These are phyloP conservation scores for Penicillium sp. DNA, from an alignment of 2,329 filamentous ascomycete genomes.

Conservation along the genomic window DNA sequence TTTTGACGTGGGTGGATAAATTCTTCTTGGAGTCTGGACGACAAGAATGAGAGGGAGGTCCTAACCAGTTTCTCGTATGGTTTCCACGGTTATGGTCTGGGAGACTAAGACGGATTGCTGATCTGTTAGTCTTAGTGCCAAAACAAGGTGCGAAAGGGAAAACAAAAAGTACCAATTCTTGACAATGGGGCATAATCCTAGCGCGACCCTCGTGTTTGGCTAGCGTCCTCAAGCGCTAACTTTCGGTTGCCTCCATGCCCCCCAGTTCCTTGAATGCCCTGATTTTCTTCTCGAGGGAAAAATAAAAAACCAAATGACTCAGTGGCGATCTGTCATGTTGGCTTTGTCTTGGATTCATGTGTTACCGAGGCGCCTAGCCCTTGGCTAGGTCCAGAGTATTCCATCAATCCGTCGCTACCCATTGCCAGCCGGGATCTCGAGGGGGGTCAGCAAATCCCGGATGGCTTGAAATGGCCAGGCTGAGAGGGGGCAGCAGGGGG, in stretches of 20 bases:
- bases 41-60: not conserved
- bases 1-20: not conserved
- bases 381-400: slow-evolving; percentile 1
- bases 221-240: not conserved
- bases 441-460: slow-evolving; percentile 15
- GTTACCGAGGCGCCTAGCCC: slow-evolving; percentile 14
- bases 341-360: slow-evolving; percentile 12
- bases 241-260: not conserved
- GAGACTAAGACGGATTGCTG: not conserved
- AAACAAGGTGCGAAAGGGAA: not conserved
- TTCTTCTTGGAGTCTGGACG: not conserved
- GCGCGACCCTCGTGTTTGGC: not conserved
- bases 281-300: not conserved
- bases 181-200: not conserved
- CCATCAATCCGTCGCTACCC: slow-evolving; percentile 9
- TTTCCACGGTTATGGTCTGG: not conserved
- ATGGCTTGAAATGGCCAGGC: not conserved
- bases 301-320: not conserved
- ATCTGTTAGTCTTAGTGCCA: slow-evolving; percentile 1
- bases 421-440: slow-evolving; percentile 7
- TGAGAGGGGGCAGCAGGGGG: not conserved
- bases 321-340: slow-evolving; percentile 2
- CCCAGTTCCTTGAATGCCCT: not conserved
- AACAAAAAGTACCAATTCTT: not conserved
- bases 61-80: not conserved